These are phyloP conservation scores for Talaromyces sp. DNA, from an alignment of 2,329 filamentous ascomycete genomes.

Conservation along the genomic window DNA sequence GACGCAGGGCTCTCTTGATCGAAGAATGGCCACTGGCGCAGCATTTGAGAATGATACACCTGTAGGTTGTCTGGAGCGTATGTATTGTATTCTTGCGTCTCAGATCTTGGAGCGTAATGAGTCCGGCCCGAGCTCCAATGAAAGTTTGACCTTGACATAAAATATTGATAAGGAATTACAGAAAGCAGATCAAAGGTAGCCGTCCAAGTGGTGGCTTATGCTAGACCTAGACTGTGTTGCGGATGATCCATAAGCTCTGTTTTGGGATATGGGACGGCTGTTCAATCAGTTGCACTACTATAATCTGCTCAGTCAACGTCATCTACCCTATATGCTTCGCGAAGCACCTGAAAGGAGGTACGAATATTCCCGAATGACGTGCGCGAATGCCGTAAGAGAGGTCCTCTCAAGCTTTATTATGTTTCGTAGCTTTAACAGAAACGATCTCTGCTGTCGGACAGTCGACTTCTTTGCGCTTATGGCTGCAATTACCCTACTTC, in stretches of 20 bases:
- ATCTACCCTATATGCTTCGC: slow-evolving; percentile 43
- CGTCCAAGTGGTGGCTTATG: slow-evolving; percentile 49
- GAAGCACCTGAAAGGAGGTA: slow-evolving; percentile 32
- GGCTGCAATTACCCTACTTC: slow-evolving; percentile 26
- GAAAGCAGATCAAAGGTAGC: slow-evolving; percentile 42
- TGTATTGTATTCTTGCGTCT: slow-evolving; percentile 44
- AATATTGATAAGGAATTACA: slow-evolving; percentile 48
- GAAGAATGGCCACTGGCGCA: slow-evolving; percentile 35
- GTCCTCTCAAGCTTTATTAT: slow-evolving; percentile 50
- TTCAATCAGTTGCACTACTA: slow-evolving; percentile 53
- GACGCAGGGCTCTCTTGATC: slow-evolving; percentile 28
- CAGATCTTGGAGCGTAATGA: slow-evolving; percentile 52
- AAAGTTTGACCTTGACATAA: slow-evolving; percentile 43
- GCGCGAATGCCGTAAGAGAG: slow-evolving; percentile 51
- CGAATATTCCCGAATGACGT: slow-evolving; percentile 50
- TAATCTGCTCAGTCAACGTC: slow-evolving; percentile 51
- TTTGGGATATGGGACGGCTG: slow-evolving; percentile 34
- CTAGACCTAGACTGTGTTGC: slow-evolving; percentile 21
- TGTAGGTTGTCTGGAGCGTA: slow-evolving; percentile 48
- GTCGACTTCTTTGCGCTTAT: slow-evolving; percentile 29
- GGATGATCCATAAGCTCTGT: slow-evolving; percentile 16
- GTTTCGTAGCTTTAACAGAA: slow-evolving; percentile 39
- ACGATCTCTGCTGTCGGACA: slow-evolving; percentile 25
- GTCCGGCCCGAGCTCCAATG: slow-evolving; percentile 16
- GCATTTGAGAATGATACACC: slow-evolving; percentile 31